These are phyloP conservation scores for Penicillium thymicola DNA, from an alignment of 2,329 filamentous ascomycete genomes.

Conservation along the genomic window DNA sequence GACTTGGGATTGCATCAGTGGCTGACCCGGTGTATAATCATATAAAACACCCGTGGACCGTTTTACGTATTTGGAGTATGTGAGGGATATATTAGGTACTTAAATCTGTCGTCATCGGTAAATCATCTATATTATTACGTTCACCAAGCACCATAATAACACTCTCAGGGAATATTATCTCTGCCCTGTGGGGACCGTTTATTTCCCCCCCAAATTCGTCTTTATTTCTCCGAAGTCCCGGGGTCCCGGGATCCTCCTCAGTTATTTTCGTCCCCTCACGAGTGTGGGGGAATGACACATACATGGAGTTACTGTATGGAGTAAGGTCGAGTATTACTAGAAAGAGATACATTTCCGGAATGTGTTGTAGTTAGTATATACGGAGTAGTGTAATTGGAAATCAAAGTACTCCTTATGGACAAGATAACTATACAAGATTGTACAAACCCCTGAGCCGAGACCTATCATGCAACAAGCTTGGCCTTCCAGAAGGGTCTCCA, in stretches of 20 bases:
- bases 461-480: not conserved
- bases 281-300: conserved; percentile 1
- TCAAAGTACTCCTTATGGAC: not conserved
- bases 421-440: not conserved
- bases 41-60: no score
- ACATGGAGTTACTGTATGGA: not conserved
- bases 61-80: not conserved
- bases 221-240: not conserved
- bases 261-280: not conserved
- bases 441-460: not conserved
- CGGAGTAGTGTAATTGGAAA: not conserved
- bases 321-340: no score
- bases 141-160: not conserved
- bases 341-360: no score
- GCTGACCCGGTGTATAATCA: not conserved
- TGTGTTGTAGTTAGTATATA: no score
- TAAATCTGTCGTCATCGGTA: not conserved
- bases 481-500: conserved; percentile 17
- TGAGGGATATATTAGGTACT: not conserved
- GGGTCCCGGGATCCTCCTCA: not conserved
- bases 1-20: conserved; percentile 1
- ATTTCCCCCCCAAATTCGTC: not conserved
- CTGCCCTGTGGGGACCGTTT: not conserved
- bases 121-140: not conserved
- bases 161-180: not conserved